Conservation (phyloP, 1,284 basidiomycete species). For the Singerocomus rubriflavus region DNA sequence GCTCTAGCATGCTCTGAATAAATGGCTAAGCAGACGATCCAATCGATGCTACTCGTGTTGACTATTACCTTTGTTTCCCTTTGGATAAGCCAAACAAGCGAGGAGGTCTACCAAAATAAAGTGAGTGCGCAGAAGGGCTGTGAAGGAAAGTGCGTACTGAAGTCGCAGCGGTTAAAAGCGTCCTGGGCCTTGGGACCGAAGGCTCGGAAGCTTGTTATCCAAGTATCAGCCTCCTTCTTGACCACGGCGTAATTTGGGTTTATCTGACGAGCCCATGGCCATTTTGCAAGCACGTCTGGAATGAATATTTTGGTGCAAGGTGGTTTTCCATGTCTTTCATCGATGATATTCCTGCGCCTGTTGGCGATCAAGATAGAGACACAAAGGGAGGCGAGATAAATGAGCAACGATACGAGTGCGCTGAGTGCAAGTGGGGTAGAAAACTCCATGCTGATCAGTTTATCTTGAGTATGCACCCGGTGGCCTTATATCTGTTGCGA, state of each 20-base stretch:
- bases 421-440: background rate
- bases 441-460: conserved; percentile 7
- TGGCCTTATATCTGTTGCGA: conserved; percentile 1
- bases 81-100: conserved; percentile 12
- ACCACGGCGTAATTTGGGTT: conserved; percentile 14
- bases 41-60: background rate
- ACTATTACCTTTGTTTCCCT: conserved; percentile 14
- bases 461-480: background rate
- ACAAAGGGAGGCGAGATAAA: background rate
- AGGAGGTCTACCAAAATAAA: conserved; percentile 8
- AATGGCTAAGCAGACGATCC: background rate
- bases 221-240: conserved; percentile 10
- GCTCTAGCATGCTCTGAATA: conserved; percentile 12
- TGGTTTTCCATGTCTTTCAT: background rate
- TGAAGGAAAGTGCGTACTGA: conserved; percentile 6
- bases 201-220: conserved; percentile 15
- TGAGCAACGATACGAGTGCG: background rate
- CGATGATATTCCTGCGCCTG: background rate
- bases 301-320: conserved; percentile 9
- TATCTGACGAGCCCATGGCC: conserved; percentile 19
- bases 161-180: conserved; percentile 18
- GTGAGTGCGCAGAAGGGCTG: background rate
- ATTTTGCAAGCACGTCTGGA: conserved; percentile 16
- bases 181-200: conserved; percentile 18
- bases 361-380: background rate